These are phyloP conservation scores for Ailanthus altissimus DNA, from an alignment of 345 rosid species.

Conservation along the genomic window DNA sequence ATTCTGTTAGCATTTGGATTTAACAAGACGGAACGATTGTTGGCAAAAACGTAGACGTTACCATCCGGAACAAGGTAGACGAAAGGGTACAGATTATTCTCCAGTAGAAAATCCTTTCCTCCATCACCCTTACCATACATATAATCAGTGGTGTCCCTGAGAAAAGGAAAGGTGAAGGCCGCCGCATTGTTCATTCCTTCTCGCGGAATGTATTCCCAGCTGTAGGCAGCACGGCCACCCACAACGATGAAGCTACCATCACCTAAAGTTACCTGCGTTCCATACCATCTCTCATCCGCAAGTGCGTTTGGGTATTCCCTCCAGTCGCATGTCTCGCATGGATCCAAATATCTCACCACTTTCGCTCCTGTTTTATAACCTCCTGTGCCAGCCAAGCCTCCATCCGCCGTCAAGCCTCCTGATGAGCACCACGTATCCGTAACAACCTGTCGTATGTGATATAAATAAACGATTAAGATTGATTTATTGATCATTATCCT, in stretches of 20 bases:
- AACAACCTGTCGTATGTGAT: conserved; percentile 33
- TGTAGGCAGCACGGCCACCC: conserved; percentile 71
- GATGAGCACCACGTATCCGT: conserved; percentile 98
- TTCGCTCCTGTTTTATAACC: conserved; percentile 66
- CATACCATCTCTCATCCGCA: conserved; percentile 77
- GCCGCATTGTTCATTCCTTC: conserved; percentile 46
- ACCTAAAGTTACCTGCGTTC: conserved; percentile 67
- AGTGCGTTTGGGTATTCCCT: conserved; percentile 59
- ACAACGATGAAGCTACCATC: conserved; percentile 72
- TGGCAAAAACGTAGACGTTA: conserved; percentile 25
- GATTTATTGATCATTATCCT: too few relatives aligned
- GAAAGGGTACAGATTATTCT: conserved; percentile 18
- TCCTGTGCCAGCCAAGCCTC: conserved; percentile 72
- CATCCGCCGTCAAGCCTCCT: conserved; percentile 68
- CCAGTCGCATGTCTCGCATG: conserved; percentile 54
- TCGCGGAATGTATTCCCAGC: conserved; percentile 68
- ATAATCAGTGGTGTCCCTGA: conserved; percentile 43
- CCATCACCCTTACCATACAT: background rate
- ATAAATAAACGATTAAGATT: background rate
- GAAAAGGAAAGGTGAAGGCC: conserved; percentile 43
- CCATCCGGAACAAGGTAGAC: conserved; percentile 42
- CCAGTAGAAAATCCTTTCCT: background rate
- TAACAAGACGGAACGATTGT: conserved; percentile 26
- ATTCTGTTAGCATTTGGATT: conserved; percentile 24
- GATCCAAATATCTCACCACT: conserved; percentile 51